phyloP scores from a whole-genome alignment of 495 filamentous ascomycete genomes.

The Trichoderma reesei region DNA sequence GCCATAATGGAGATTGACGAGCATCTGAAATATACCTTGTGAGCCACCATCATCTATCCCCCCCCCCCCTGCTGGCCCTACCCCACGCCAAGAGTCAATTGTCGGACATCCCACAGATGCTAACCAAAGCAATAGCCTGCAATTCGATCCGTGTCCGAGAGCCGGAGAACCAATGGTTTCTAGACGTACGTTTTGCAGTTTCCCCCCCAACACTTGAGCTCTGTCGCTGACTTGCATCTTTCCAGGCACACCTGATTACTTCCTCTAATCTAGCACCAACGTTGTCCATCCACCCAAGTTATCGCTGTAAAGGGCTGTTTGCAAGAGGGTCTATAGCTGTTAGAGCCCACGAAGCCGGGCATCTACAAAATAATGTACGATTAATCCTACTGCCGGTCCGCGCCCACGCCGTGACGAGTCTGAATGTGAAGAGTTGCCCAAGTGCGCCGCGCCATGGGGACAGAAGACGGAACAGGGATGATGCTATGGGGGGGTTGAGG shows the following conservation, averaged over 20 bases:
- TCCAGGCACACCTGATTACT: conserved; percentile 85
- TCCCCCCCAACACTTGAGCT: not conserved
- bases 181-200: conserved; percentile 48
- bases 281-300: not conserved
- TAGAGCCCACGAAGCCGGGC: not conserved
- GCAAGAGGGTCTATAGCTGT: not conserved
- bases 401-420: not conserved
- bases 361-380: conserved; percentile 5
- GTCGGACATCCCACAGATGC: conserved; percentile 9
- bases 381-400: not conserved
- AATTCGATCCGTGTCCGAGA: conserved; percentile 97
- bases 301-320: not conserved
- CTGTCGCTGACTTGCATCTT: conserved; percentile 14
- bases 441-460: not conserved
- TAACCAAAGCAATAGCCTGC: conserved; percentile 54
- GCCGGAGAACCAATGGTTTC: conserved; percentile 99
- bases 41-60: conserved; percentile 27
- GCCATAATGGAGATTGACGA: conserved; percentile 99
- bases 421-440: not conserved
- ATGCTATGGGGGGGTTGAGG: not conserved
- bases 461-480: not conserved
- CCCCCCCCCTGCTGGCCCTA: not conserved
- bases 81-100: conserved; percentile 9
- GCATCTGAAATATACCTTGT: conserved; percentile 99
- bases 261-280: conserved; percentile 52